Percentiles rank a stretch among this genome's conserved stretches.
Conservation (phyloP, 805 yeast species). For the Wickerhamiella galacta region DNA sequence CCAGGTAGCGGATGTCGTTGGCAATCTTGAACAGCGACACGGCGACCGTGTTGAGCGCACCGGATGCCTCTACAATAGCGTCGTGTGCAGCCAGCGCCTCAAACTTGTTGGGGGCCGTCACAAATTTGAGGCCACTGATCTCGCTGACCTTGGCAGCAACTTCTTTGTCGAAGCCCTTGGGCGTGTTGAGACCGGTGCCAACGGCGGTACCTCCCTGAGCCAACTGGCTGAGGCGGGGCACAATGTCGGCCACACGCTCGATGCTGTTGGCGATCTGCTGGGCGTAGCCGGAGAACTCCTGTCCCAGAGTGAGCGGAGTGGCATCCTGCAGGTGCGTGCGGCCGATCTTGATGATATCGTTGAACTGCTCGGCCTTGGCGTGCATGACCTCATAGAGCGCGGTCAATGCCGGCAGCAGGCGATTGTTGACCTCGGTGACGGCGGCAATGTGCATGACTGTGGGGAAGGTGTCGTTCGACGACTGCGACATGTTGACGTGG, state of each 20-base stretch:
- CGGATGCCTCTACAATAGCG: slow-evolving; percentile 94
- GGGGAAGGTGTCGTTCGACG: slow-evolving; percentile 98
- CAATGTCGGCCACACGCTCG: slow-evolving; percentile 58
- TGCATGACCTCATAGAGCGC: slow-evolving; percentile 64
- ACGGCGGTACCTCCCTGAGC: slow-evolving; percentile 99
- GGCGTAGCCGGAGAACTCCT: slow-evolving; percentile 93
- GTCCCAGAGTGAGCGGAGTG: slow-evolving; percentile 93
- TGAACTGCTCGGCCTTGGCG: slow-evolving; percentile 66
- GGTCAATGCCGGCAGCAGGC: slow-evolving; percentile 65
- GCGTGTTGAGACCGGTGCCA: slow-evolving; percentile 95
- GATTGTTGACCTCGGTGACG: slow-evolving; percentile 64
- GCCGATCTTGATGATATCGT: slow-evolving; percentile 88
- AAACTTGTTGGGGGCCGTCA: slow-evolving; percentile 95
- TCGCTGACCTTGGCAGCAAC: slow-evolving; percentile 75
- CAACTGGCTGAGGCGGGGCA: slow-evolving; percentile 60
- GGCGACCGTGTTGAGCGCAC: slow-evolving; percentile 91
- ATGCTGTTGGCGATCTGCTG: slow-evolving; percentile 87
- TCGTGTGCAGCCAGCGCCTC: slow-evolving; percentile 99
- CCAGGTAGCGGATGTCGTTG: slow-evolving; percentile 93
- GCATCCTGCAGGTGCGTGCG: slow-evolving; percentile 99
- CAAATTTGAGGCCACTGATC: slow-evolving; percentile 75
- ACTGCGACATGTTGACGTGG: slow-evolving; percentile 95
- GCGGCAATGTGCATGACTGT: slow-evolving; percentile 99
- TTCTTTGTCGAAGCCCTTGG: slow-evolving; percentile 69
- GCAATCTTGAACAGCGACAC: slow-evolving; percentile 90